phyloP scores from a whole-genome alignment of 805 yeast species.

The Brettanomyces custersianus region DNA sequence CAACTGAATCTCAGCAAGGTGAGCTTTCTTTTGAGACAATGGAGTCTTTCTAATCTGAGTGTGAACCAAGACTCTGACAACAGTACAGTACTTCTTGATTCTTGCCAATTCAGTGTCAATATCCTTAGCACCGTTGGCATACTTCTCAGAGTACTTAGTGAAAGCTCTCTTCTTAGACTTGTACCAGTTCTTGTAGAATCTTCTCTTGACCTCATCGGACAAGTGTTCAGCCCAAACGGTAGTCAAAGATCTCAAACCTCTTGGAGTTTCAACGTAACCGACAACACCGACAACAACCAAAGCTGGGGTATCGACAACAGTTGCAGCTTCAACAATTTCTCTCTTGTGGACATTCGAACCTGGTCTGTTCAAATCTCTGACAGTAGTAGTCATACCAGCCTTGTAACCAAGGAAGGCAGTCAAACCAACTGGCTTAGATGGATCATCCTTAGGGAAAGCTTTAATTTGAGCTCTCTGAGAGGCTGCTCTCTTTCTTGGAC shows the following conservation, averaged over 20 bases:
- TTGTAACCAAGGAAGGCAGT: conserved; percentile 99
- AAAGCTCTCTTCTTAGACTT: conserved; percentile 99
- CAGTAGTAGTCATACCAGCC: conserved; percentile 99
- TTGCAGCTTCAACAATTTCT: conserved; percentile 98
- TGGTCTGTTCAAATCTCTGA: conserved; percentile 99
- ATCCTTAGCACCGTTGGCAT: conserved; percentile 83
- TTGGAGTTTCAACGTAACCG: conserved; percentile 99
- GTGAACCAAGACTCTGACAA: conserved; percentile 98
- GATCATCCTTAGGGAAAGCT: conserved; percentile 99
- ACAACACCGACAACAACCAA: conserved; percentile 99
- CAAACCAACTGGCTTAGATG: conserved; percentile 95
- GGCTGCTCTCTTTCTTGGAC: conserved; percentile 99
- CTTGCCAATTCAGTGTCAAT: conserved; percentile 96
- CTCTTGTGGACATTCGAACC: conserved; percentile 99
- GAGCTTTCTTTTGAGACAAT: conserved; percentile 98
- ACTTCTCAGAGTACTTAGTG: conserved; percentile 99
- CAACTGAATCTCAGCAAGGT: conserved; percentile 98
- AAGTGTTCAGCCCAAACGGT: conserved; percentile 99
- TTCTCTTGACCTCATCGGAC: conserved; percentile 98
- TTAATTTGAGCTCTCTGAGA: conserved; percentile 97
- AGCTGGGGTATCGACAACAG: conserved; percentile 99
- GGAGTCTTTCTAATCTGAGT: conserved; percentile 99
- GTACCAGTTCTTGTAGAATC: conserved; percentile 99
- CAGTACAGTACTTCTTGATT: conserved; percentile 96
- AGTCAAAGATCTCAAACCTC: conserved; percentile 98